Base-by-base conservation (phyloP, 495 filamentous ascomycete genomes). In the Lentithecium fluviatile region DNA sequence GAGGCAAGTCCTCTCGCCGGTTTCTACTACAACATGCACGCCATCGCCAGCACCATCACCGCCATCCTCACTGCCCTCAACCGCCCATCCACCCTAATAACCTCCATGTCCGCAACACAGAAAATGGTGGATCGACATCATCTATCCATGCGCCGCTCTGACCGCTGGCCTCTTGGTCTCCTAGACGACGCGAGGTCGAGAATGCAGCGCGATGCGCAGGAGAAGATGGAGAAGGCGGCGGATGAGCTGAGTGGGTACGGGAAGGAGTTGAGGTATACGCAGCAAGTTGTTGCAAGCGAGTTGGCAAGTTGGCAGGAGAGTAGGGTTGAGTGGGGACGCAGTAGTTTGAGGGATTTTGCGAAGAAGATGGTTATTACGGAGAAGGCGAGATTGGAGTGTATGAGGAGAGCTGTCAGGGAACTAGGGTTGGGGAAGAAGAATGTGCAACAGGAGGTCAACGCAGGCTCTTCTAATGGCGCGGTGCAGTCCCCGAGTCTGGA, bases 281-380 rank as follows among this genome's bases (percentile, higher is more conserved):
- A 96, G 74, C 88, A 92, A 71, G 89, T 92, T 10, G 92, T 97
- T 6, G 93, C 95, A 12, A 79, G 84, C 7, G 95, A 99, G 72
- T 70, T 99, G 58, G 93, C 94, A 0, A 92, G 90, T 1, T 97
- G 93, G 88, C 89, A 95, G 67, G 90, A 94, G 13, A 83, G 89
- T 78, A 85, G 91, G 51, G 90, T 87, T 64, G 83, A 83, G 64
- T 81, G 90, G 74, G 91, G 88, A 2, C 77, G 84, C 25, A 84
- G 82, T 62, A 88, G 88, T 2, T 83, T 97, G 37, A 82, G 79
- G 60, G 81, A 88, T 15, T 83, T 95, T 66, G 93, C 88, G 36
- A 84, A 79, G 73, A 83, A 85, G 52, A 89, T 89, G 78, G 74
- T 97, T 34, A 81, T 93, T 6, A 74, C 78, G 32, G 95, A 99